Conservation (phyloP, 148 eudicot species). For the Vaccinium macrocarpon region DNA sequence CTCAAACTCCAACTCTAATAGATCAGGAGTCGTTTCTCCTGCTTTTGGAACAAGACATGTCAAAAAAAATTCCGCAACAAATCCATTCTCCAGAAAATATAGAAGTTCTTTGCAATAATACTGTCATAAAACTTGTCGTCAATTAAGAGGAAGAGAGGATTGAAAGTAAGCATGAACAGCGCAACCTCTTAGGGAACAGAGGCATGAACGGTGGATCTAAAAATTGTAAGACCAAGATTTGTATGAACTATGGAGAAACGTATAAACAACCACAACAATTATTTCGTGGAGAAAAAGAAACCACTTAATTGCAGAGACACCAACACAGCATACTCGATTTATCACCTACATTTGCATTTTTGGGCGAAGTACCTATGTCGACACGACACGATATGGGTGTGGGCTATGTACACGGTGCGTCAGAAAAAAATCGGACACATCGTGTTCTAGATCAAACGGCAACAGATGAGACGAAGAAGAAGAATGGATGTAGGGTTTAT, state of each 20-base stretch:
- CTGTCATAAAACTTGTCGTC: background rate
- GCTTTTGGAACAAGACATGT: constrained; percentile 21
- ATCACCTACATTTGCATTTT: no score
- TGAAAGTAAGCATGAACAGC: background rate
- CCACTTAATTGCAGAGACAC: background rate
- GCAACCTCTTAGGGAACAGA: background rate
- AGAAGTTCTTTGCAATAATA: background rate
- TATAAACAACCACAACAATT: background rate
- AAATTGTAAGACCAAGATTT: background rate
- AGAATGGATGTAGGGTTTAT: no score
- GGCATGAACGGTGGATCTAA: background rate
- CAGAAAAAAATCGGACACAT: no score
- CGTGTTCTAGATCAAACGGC: no score
- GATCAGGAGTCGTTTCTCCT: constrained; percentile 46
- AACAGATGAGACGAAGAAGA: no score
- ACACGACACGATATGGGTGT: no score
- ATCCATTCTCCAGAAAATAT: background rate
- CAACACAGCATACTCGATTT: background rate
- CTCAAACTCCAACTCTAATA: constrained; percentile 68
- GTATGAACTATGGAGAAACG: background rate
- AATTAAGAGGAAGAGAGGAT: background rate
- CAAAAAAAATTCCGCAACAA: constrained; percentile 6
- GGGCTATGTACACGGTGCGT: no score
- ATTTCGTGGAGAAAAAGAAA: background rate
- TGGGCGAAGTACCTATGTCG: no score